Evolutionary conservation across 148 eudicot genomes (phyloP), one percentile per base, ranked within the genome.

Genomic region (Persicaria maculosa): DNA sequence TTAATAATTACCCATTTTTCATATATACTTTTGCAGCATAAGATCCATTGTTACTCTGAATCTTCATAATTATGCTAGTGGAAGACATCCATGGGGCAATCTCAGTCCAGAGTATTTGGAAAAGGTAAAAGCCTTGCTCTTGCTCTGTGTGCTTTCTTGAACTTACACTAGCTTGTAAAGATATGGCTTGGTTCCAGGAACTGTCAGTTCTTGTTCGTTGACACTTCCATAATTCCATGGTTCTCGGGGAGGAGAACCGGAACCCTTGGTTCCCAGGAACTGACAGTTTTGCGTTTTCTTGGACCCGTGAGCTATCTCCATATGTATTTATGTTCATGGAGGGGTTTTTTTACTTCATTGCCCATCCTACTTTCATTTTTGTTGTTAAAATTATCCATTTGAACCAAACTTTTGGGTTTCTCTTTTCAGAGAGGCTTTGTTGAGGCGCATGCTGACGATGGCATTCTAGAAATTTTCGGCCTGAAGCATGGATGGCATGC

Each of bases 401-500:
- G 64, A 67, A 12, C 65, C 16, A 44, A 59, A n/a, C 11, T 16
- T 9, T 16, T 36, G 36, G 15, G 45, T 43, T 36, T 47, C 4
- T 19, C 20, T 72, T 67, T 62, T 55, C 85, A 91, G 97, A 91
- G 81, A 82, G 98, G 97, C 53, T 93, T 91, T 82, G 95, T 93
- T 36, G 88, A 86, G 80, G 97, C 98, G 43, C 87, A 91, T 40
- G 87, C 86, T 9, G 97, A 93, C 84, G 98, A 93, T 72, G 98
- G 97, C 46, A 80, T 84, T 75, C 52, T 93, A 44, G 97, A 91
- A 86, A 78, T 93, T 61, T 93, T 93, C 40, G 97, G 98, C 79
- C 79, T 93, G 0, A 91, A 91, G 82, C 97, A 91, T 52, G 98
- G 98, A 79, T 93, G 98, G 98, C 98, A 93, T 79, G 98, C 98